These are phyloP conservation scores for Cyclocybe aegerita DNA, from an alignment of 768 basidiomycete species.

Conservation along the genomic window DNA sequence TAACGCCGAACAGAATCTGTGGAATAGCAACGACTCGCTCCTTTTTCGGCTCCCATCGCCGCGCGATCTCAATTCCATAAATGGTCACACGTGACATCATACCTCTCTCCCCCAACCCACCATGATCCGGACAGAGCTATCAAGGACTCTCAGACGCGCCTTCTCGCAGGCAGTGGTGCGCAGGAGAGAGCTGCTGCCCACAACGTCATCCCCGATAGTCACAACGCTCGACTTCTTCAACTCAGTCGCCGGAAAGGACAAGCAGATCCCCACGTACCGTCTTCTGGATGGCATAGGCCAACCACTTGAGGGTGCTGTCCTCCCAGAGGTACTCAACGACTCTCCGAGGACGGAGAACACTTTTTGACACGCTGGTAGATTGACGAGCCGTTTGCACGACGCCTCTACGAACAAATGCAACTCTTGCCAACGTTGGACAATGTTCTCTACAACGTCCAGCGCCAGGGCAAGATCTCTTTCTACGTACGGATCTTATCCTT, in stretches of 20 bases:
- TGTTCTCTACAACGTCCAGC: conserved; percentile 87
- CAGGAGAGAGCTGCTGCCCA: conserved; percentile 32
- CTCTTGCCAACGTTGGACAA: conserved; percentile 84
- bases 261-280: conserved; percentile 82
- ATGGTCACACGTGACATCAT: conserved; percentile 23
- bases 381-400: conserved; percentile 64
- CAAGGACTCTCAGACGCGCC: conserved; percentile 15
- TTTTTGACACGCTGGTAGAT: conserved; percentile 41
- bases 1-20: conserved; percentile 8
- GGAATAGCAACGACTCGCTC: conserved; percentile 6
- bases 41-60: conserved; percentile 7
- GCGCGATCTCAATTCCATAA: conserved; percentile 12
- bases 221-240: conserved; percentile 79
- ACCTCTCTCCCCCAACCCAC: conserved; percentile 21
- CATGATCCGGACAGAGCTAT: conserved; percentile 34
- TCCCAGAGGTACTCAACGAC: conserved; percentile 59
- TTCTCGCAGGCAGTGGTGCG: conserved; percentile 15
- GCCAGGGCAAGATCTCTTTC: conserved; percentile 91
- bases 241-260: conserved; percentile 58
- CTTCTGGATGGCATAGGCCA: conserved; percentile 80
- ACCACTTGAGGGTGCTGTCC: conserved; percentile 67
- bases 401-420: conserved; percentile 78
- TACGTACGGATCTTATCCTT: conserved; percentile 47
- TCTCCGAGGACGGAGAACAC: not conserved
- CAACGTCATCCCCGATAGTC: conserved; percentile 60